Evolutionary conservation across 129 eudicot species (phyloP), one percentile per base, ranked within the genome.

Genomic region (Chrysanthemum lavandulifolium): DNA sequence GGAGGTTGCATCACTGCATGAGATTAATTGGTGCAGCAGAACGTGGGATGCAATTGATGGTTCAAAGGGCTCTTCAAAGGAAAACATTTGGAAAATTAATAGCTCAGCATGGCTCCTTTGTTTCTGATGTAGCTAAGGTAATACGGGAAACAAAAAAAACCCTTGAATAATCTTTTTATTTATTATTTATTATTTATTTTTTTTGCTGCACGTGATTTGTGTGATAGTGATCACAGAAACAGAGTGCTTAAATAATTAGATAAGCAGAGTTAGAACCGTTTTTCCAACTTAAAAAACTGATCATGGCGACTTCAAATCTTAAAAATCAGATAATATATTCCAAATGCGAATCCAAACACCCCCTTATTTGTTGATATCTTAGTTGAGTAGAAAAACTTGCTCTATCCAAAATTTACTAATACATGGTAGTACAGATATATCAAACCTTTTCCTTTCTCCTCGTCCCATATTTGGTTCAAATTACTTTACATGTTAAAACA

Each of bases 1-100:
- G 99, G 76, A 88, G 99, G 79, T 78, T 94, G 86, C 99, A 94
- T 74, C 99, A 94, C 79, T 94, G 99, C 85, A 94, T 94, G 99
- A 80, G 99, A 66, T 73, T 90, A 69, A 88, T 94, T 51, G 99
- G 99, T 69, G 97, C 97, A 29, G 99, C 99, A 18, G 99, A 94
- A 78, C 97, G 99, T n/a, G 99, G 96, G 61, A 90, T 94, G 96
- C 93, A 90, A 75, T 62, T 94, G 82, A 88, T 90, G 91, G 89
- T 84, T 78, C 88, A 94, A 73, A 79, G 99, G 78, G 96, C 97
- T 61, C 87, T 86, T 49, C 70, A 89, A 80, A 79, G 99, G 84
- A 81, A 68, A 79, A 85, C 95, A 12, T 94, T 94, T 70, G 99
- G 90, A 55, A 94, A 88, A 82, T 68, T 86, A 16, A 94, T 94